Percentiles rank a stretch among this genome's conserved stretches.
Evolutionary conservation across 345 rosid species (phyloP).

Genomic region (Carallia brachiata): DNA sequence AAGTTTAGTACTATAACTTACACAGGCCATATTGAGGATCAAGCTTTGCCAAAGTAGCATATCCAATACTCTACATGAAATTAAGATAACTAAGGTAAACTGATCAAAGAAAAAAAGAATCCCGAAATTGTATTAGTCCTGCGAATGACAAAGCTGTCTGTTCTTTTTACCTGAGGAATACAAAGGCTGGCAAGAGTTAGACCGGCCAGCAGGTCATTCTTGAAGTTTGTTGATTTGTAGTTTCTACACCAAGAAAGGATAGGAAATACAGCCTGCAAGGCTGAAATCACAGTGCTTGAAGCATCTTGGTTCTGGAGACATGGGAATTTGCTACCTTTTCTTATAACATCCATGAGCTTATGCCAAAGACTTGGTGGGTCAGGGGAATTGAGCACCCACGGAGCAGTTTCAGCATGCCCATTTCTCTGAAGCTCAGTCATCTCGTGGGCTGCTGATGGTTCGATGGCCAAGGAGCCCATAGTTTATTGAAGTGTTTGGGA

Average conservation of each 20-base stretch:
- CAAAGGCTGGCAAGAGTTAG: constrained; percentile 94
- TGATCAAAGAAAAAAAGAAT: not conserved
- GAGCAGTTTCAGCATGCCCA: constrained; percentile 35
- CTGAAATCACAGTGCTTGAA: constrained; percentile 27
- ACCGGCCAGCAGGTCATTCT: constrained; percentile 78
- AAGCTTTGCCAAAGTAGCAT: constrained; percentile 88
- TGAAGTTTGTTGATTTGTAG: constrained; percentile 56
- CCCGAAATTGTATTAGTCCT: too few species aligned
- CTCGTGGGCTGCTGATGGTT: constrained; percentile 28
- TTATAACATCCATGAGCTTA: constrained; percentile 41
- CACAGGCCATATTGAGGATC: constrained; percentile 95
- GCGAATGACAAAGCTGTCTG: too few species aligned
- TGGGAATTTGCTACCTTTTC: constrained; percentile 30
- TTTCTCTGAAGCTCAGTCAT: constrained; percentile 39
- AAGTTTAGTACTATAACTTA: constrained; percentile 30
- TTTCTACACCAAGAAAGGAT: constrained; percentile 60
- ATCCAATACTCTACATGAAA: constrained; percentile 72
- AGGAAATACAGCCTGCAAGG: constrained; percentile 54
- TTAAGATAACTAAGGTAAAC: not conserved
- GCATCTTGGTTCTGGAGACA: constrained; percentile 37
- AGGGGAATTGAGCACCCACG: constrained; percentile 70
- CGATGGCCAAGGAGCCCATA: constrained; percentile 39
- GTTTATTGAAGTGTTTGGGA: constrained; percentile 89
- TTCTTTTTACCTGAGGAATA: constrained; percentile 74
- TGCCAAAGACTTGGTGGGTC: constrained; percentile 62